Percentiles rank a stretch among this genome's conserved stretches.
Evolutionary conservation across 192 early-diverging fungal genomes (phyloP).

Genomic region (Coemansia sp.): DNA sequence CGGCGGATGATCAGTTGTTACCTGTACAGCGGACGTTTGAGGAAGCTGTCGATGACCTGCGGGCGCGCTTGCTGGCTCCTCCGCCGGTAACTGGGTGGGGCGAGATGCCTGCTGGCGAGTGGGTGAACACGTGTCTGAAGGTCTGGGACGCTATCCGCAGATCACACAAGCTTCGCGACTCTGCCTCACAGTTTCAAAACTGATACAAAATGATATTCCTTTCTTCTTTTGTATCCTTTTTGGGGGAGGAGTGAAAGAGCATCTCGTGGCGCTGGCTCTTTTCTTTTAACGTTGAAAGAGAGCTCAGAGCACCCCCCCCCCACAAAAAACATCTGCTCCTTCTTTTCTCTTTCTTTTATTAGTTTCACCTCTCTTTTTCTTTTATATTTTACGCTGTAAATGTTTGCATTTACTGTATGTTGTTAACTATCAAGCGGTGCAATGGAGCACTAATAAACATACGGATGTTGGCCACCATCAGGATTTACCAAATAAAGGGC

Average conservation of each 20-base stretch:
- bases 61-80: neutral
- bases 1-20: neutral
- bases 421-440: neutral
- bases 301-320: no score
- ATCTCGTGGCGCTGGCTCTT: no score
- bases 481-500: neutral
- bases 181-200: neutral
- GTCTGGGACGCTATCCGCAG: slow-evolving; percentile 46
- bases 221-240: neutral
- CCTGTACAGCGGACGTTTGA: slow-evolving; percentile 1
- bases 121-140: slow-evolving; percentile 19
- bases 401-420: neutral
- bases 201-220: neutral
- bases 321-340: no score
- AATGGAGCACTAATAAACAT: neutral
- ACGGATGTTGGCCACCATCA: slow-evolving; percentile 1
- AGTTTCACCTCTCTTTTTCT: neutral
- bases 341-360: neutral
- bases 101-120: slow-evolving; percentile 14
- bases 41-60: neutral
- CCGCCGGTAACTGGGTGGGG: neutral
- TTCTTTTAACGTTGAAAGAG: no score
- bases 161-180: slow-evolving; percentile 12
- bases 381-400: neutral
- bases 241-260: neutral